Percentiles rank a stretch among this genome's conserved stretches.
Evolutionary conservation across 805 yeast genomes (phyloP).

Genomic region (Wickerhamomyces queroliae): DNA sequence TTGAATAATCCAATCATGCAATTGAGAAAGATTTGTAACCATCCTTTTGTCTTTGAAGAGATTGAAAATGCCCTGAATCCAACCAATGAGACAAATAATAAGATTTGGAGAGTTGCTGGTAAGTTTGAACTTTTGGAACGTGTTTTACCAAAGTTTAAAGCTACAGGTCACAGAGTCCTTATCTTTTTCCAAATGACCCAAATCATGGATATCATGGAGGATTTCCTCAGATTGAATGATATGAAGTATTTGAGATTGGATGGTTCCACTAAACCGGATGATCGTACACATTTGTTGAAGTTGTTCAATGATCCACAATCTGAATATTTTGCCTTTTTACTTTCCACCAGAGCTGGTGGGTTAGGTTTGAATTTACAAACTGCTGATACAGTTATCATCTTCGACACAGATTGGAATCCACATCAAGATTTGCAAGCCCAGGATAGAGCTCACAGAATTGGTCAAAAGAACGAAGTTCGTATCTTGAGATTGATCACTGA

Average conservation of each 20-base stretch:
- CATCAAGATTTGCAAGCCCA: slow-evolving; percentile 90
- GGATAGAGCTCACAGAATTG: slow-evolving; percentile 87
- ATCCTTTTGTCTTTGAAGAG: slow-evolving; percentile 83
- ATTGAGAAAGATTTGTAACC: slow-evolving; percentile 77
- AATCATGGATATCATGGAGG: slow-evolving; percentile 88
- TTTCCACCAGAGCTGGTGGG: slow-evolving; percentile 88
- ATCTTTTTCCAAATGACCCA: slow-evolving; percentile 88
- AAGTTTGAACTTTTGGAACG: slow-evolving; percentile 76
- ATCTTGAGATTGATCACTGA: slow-evolving; percentile 74
- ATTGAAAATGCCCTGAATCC: slow-evolving; percentile 70
- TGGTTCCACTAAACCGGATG: slow-evolving; percentile 82
- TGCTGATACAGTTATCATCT: slow-evolving; percentile 82
- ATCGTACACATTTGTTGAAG: slow-evolving; percentile 69
- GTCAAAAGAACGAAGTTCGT: slow-evolving; percentile 83
- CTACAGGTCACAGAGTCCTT: slow-evolving; percentile 70
- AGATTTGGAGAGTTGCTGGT: slow-evolving; percentile 73
- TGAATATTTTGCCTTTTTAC: slow-evolving; percentile 70
- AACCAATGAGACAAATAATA: slow-evolving; percentile 51
- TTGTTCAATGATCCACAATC: slow-evolving; percentile 71
- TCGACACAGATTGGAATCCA: slow-evolving; percentile 89
- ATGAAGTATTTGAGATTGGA: slow-evolving; percentile 73
- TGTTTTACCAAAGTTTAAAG: slow-evolving; percentile 68
- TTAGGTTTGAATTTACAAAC: slow-evolving; percentile 81
- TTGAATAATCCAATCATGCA: slow-evolving; percentile 83
- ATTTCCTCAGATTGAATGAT: slow-evolving; percentile 59